Evolutionary conservation across 2,329 filamentous ascomycete species (phyloP).

Genomic region (Epichloe elymi): DNA sequence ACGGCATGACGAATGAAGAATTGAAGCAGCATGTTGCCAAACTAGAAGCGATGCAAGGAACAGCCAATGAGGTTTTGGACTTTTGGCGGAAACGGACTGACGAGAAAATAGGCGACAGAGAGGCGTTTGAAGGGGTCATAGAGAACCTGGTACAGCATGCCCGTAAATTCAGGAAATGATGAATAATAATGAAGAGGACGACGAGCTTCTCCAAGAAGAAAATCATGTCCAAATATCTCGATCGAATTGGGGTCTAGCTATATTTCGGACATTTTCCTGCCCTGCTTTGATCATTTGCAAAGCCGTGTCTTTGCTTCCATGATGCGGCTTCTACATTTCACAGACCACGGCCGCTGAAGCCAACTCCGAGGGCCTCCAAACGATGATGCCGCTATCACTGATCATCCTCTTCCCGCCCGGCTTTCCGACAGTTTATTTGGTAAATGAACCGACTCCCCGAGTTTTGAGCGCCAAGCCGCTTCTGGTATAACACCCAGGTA

Average conservation of each 20-base stretch:
- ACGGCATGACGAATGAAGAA: conserved; percentile 67
- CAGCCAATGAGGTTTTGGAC: conserved; percentile 64
- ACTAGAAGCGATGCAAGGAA: conserved; percentile 55
- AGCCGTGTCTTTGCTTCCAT: background rate
- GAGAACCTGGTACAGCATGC: conserved; percentile 92
- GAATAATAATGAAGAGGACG: background rate
- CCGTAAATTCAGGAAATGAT: conserved; percentile 64
- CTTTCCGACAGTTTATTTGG: background rate
- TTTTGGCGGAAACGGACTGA: conserved; percentile 83
- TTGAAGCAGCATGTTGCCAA: conserved; percentile 56
- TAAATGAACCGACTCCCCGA: background rate
- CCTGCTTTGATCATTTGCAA: conserved; percentile 1
- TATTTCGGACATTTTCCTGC: conserved; percentile 7
- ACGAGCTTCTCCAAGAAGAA: conserved; percentile 6
- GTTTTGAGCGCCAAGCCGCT: conserved; percentile 1
- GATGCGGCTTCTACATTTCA: background rate
- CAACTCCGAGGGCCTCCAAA: background rate
- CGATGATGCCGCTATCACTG: background rate
- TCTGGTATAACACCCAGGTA: background rate
- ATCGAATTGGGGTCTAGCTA: conserved; percentile 9
- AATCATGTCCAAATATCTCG: conserved; percentile 3
- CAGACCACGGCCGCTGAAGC: background rate
- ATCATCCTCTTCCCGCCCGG: background rate
- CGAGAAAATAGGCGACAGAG: conserved; percentile 77
- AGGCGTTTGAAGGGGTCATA: conserved; percentile 92